Evolutionary conservation across 1,284 basidiomycete genomes (phyloP).

Genomic region (Malassezia sp.): DNA sequence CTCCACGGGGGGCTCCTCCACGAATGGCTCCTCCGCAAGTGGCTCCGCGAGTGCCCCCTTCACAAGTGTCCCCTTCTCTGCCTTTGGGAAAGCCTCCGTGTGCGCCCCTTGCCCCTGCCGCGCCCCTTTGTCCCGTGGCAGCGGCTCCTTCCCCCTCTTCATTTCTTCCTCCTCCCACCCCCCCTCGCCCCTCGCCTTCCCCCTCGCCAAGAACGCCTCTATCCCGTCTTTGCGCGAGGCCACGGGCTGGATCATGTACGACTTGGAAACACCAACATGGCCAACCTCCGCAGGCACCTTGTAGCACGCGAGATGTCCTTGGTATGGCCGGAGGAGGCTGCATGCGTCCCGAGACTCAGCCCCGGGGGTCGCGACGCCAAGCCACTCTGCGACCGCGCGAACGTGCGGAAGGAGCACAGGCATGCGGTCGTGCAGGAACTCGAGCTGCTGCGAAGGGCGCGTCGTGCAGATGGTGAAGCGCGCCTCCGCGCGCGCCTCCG

Average conservation of each 20-base stretch:
- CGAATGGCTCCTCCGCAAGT: no score
- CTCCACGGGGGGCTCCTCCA: no score
- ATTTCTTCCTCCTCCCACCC: no score
- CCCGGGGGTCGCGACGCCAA: constrained; percentile 52
- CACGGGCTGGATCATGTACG: constrained; percentile 70
- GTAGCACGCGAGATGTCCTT: constrained; percentile 62
- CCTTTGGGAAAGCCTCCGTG: no score
- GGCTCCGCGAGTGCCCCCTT: no score
- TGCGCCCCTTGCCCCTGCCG: no score
- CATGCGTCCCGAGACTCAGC: constrained; percentile 46
- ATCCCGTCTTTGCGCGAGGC: constrained; percentile 73
- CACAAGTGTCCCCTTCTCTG: no score
- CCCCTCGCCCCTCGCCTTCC: no score
- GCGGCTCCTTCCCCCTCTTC: no score
- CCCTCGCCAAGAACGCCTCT: constrained; percentile 65
- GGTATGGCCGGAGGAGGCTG: constrained; percentile 59
- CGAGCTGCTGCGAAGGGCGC: constrained; percentile 44
- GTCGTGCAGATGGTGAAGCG: constrained; percentile 83
- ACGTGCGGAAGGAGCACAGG: constrained; percentile 66
- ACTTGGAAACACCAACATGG: constrained; percentile 71
- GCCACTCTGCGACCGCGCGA: constrained; percentile 61
- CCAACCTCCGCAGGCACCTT: constrained; percentile 80
- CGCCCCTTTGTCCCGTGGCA: no score
- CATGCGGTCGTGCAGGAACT: constrained; percentile 66
- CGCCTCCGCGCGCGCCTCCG: constrained; percentile 50